Percentiles rank a stretch among this genome's conserved stretches.
Evolutionary conservation across 1,284 basidiomycete genomes (phyloP).

Genomic region (Laetiporus sulphureus): DNA sequence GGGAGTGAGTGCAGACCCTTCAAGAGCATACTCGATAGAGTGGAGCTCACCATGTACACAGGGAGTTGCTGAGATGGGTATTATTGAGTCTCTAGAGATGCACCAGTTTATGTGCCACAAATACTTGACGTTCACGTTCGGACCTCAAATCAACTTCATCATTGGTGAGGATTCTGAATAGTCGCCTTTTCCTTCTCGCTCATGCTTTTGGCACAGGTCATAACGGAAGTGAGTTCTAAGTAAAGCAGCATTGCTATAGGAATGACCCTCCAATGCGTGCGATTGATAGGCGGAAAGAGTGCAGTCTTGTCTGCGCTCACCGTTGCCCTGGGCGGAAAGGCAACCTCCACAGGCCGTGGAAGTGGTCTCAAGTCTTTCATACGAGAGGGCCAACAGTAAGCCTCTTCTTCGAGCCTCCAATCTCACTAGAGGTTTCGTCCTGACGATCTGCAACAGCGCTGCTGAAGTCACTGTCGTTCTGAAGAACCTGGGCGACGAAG

Average conservation of each 20-base stretch:
- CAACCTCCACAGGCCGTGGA: conserved; percentile 83
- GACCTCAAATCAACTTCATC: conserved; percentile 93
- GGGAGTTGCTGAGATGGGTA: conserved; percentile 78
- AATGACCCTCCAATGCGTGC: neutral
- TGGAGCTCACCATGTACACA: conserved; percentile 22
- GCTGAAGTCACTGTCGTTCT: conserved; percentile 78
- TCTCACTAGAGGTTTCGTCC: neutral
- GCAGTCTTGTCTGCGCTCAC: conserved; percentile 93
- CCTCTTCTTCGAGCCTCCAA: conserved; percentile 9
- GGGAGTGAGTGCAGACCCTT: conserved; percentile 40
- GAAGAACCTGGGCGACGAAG: conserved; percentile 87
- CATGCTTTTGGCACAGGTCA: conserved; percentile 42
- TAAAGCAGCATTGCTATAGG: neutral
- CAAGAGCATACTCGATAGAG: neutral
- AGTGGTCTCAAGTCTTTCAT: conserved; percentile 86
- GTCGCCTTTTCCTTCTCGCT: neutral
- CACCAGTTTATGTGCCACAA: conserved; percentile 97
- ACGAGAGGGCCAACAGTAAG: conserved; percentile 76
- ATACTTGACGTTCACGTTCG: conserved; percentile 76
- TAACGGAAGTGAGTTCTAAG: conserved; percentile 60
- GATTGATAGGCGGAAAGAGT: conserved; percentile 83
- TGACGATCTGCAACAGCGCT: neutral
- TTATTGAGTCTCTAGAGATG: conserved; percentile 84
- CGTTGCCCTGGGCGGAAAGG: conserved; percentile 91
- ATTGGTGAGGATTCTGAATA: conserved; percentile 88